Evolutionary conservation across 192 early-diverging fungal genomes (phyloP).

Genomic region (Linnemannia exigua): DNA sequence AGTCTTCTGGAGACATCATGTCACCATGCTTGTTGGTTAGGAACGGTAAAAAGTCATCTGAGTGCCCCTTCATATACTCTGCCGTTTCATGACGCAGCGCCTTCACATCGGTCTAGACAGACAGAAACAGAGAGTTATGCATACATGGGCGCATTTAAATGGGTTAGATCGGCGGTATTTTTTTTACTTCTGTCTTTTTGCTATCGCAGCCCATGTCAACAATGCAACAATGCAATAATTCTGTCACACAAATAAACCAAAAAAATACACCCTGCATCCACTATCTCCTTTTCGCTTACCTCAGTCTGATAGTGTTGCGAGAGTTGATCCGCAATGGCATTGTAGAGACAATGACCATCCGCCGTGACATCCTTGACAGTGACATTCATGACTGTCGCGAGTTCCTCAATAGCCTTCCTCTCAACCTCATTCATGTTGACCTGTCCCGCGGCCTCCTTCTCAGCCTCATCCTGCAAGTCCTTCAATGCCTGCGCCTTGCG

Average conservation of each 20-base stretch:
- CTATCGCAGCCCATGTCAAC: background rate
- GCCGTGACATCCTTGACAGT: conserved; percentile 78
- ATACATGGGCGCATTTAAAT: background rate
- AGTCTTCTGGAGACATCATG: conserved; percentile 74
- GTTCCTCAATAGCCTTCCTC: conserved; percentile 71
- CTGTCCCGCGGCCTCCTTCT: conserved; percentile 78
- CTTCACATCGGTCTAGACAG: conserved; percentile 61
- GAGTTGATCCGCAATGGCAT: conserved; percentile 90
- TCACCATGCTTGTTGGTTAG: conserved; percentile 86
- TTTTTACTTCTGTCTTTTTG: background rate
- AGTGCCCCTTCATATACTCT: conserved; percentile 81
- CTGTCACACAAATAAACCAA: background rate
- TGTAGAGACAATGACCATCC: conserved; percentile 97
- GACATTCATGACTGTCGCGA: conserved; percentile 71
- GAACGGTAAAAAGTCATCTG: conserved; percentile 94
- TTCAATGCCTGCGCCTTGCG: conserved; percentile 80
- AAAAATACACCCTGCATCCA: background rate
- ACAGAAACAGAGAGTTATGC: background rate
- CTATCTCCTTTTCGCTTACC: conserved; percentile 27
- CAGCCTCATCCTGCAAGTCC: conserved; percentile 80
- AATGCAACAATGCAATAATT: background rate
- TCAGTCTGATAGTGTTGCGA: conserved; percentile 62
- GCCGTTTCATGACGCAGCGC: conserved; percentile 83
- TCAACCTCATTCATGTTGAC: conserved; percentile 86
- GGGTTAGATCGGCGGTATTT: background rate